Evolutionary conservation across 192 early-diverging fungal genomes (phyloP), one percentile per base, ranked within the genome.

Genomic region (Podila horticola): DNA sequence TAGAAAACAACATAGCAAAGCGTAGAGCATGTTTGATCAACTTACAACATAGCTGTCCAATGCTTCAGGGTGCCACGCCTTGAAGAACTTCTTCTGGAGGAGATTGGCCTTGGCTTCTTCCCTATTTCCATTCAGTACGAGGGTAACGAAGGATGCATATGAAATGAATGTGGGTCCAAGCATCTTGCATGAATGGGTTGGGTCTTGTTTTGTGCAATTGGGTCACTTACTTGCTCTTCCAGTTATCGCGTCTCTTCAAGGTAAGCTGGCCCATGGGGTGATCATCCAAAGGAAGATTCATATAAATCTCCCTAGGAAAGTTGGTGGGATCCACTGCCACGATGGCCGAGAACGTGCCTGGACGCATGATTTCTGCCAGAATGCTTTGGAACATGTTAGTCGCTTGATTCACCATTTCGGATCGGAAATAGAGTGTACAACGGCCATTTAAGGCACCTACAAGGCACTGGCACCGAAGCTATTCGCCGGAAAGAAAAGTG

Each of bases 21-120:
- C 41, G 15, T 45, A 15, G 41, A 15, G 2, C 13, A 45, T 8
- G 11, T 45, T 45, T 45, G 41, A 45, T 45, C 30, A 55, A 50
- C 82, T 69, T 86, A 91, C 90, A 22, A 91, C 41, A 68, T 87
- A 88, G 13, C 86, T 51, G 19, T 90, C 79, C 24, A 90, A 65
- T 48, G 83, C 82, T 30, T 90, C 88, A 55, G 85, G 75, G 59
- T 86, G 82, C 72, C 86, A 89, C 0, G 41, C 58, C 52, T 81
- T 68, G 30, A 76, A 89, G 61, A 88, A 86, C 22, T 36, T 26
- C 52, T 72, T 79, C 22, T 64, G 51, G 24, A 66, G 15, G 20
- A 88, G 73, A 0, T 51, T 62, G 15, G 67, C 51, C 19, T 67
- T 60, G 10, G 74, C 74, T 3, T 62, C 75, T 12, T 69, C 69